phyloP scores from a whole-genome alignment of 2,329 filamentous ascomycete species.

The Fusarium coffeatum region DNA sequence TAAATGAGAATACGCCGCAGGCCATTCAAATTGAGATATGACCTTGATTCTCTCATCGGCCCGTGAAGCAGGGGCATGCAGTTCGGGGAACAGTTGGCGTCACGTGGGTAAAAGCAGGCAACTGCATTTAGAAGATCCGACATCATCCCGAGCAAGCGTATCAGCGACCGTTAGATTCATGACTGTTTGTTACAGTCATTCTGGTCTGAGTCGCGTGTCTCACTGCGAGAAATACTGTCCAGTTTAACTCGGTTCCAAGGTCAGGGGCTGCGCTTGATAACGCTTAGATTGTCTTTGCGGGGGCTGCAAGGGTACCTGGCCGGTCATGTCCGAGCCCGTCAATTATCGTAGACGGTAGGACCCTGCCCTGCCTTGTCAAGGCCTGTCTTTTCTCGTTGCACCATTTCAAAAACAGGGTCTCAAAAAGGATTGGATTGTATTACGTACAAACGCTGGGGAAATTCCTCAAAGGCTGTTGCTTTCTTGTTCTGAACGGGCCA shows the following conservation, averaged over 20 bases:
- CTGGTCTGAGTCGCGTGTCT: constrained; percentile 1
- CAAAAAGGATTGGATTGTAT: constrained; percentile 32
- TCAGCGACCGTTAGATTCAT: not conserved
- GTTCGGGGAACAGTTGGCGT: not conserved
- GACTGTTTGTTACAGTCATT: not conserved
- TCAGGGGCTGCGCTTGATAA: constrained; percentile 29
- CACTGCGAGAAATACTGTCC: not conserved
- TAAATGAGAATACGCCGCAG: constrained; percentile 16
- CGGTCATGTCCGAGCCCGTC: constrained; percentile 43
- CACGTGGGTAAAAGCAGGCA: not conserved
- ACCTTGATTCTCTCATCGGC: constrained; percentile 11
- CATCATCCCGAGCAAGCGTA: constrained; percentile 2
- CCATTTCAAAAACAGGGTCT: constrained; percentile 31
- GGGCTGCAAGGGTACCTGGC: constrained; percentile 31
- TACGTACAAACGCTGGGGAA: constrained; percentile 44
- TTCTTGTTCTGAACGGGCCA: constrained; percentile 13
- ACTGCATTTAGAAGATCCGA: not conserved
- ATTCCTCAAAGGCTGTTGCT: constrained; percentile 21
- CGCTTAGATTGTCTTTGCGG: constrained; percentile 25
- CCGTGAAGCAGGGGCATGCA: not conserved
- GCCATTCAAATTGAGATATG: constrained; percentile 2
- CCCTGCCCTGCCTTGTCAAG: constrained; percentile 13
- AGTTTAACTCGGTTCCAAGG: constrained; percentile 11
- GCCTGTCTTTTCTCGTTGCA: constrained; percentile 14
- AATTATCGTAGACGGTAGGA: not conserved